Base-by-base conservation (phyloP, 306 rosid genomes). In the Sesbania bispinosa region DNA sequence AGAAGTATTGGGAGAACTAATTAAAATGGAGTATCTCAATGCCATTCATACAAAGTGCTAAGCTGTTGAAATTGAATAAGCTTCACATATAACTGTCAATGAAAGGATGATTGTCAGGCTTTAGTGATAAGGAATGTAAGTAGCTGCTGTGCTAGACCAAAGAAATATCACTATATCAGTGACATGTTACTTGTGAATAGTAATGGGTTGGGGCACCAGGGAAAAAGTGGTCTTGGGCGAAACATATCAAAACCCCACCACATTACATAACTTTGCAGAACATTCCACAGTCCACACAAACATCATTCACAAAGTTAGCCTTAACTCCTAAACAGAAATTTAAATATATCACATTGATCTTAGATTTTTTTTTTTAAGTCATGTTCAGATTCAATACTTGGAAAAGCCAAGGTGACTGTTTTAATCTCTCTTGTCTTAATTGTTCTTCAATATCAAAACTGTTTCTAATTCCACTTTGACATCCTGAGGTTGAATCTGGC, bases 321-420 rank as follows among this genome's bases (percentile, higher is more conserved):
- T 69, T 6, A 67, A 75, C 79, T 73, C 78, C 53, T 3, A 65
- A 84, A 73, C 72, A 62, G 41, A 39, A 71, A 79, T 10, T 50
- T 33, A 73, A 61, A 58, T 50, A 43, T 58, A 51, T 82, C 84
- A 82, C 67, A 81, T 78, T 71, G 58, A 79, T 73, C 51, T 71
- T 55, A 50, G 46, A 71, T 48, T 26, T 33, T 2, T 14, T 46
- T 26, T 15, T 8, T 10, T 43, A 87, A 76, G 96, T 82, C 87
- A 88, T 88, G 81, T 86, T 88, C 84, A 90, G 87, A 81, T 96
- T 90, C 87, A 90, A 80, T 46, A 87, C 93, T 85, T 88, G 97
- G 61, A 88, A 90, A 74, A 82, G 76, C 96, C 98, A 90, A 80
- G 89, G 93, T 65, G 93, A 82, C 62, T 86, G 89, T 74, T 88